Base-by-base conservation (phyloP, 352 stramenopile species). In the Thalassiosira livingstoniorum region DNA sequence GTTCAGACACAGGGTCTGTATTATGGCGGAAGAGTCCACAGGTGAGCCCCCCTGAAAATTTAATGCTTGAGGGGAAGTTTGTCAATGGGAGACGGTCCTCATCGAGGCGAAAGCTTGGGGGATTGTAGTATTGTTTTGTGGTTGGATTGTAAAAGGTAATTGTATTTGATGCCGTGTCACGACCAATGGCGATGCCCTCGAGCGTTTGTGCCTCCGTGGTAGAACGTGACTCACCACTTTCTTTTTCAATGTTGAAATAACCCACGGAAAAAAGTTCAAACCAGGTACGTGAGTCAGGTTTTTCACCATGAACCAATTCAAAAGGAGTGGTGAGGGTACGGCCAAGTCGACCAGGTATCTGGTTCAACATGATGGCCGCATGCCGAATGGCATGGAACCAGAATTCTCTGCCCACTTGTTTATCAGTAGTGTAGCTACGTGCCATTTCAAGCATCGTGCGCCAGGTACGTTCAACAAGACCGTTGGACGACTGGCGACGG, bases 401-500 rank as follows among this genome's bases (percentile, higher is more conserved):
- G 31, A 45, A 66, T 31, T 66, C 34, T 34, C 55, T 23, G 11
- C 35, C 37, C 13, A 76, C 39, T 67, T 76, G 67, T 39, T 76
- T 76, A 2, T 76, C 67, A 3, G 67, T 76, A 23, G 67, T 66
- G 42, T 67, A 76, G 34, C 54, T 18, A 27, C 39, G 42, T 11
- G 67, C 53, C 55, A 76, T 76, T 15, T 31, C n/a, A 43, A 75
- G 25, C 15, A 75, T 37, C 2, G 66, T 75, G n/a, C 65, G 66
- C 66, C 66, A 75, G 25, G 34, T 42, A n/a, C 63, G 23, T 53
- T 80, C 35, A 35, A 74, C 72, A 18, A 80, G 61, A 39, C 72
- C 63, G 53, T 80, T 73, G 37, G 72, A 80, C 0, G 63, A 75
- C 34, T 80, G 62, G 1, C 54, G 35, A 2, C 53, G 25, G 0